These are phyloP conservation scores for Diaporthe vexans DNA, from an alignment of 2,329 filamentous ascomycete genomes.

Conservation along the genomic window DNA sequence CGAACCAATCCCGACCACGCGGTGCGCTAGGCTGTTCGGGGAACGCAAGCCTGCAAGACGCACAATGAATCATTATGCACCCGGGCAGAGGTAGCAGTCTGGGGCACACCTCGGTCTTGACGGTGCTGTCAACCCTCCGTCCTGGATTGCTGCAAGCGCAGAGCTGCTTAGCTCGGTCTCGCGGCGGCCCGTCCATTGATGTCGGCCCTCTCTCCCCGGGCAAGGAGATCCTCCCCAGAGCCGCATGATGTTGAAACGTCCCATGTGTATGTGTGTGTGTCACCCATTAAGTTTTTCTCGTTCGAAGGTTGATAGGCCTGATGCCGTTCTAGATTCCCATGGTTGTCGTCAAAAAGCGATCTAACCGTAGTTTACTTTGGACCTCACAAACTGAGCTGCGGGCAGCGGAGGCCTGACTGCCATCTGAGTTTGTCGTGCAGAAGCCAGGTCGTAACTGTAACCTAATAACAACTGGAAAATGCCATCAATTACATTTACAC, in stretches of 20 bases:
- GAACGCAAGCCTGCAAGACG: constrained; percentile 12
- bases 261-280: constrained; percentile 3
- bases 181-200: not conserved
- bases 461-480: not conserved
- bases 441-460: not conserved
- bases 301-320: not conserved
- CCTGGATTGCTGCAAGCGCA: too few species aligned
- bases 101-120: constrained; percentile 5
- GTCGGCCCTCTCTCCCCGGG: not conserved
- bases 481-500: too few species aligned
- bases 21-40: constrained; percentile 26
- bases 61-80: constrained; percentile 34
- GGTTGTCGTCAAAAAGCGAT: not conserved
- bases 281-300: not conserved
- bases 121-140: not conserved
- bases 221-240: constrained; percentile 5
- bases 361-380: constrained; percentile 3
- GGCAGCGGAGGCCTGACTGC: too few species aligned
- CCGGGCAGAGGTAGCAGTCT: not conserved
- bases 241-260: constrained; percentile 16
- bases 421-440: not conserved
- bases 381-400: not conserved
- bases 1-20: constrained; percentile 11
- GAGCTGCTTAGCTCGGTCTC: not conserved
- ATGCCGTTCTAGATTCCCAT: constrained; percentile 29